Base-by-base conservation (phyloP, 371 early-diverging fungal species). In the Lichtheimia corymbifera region DNA sequence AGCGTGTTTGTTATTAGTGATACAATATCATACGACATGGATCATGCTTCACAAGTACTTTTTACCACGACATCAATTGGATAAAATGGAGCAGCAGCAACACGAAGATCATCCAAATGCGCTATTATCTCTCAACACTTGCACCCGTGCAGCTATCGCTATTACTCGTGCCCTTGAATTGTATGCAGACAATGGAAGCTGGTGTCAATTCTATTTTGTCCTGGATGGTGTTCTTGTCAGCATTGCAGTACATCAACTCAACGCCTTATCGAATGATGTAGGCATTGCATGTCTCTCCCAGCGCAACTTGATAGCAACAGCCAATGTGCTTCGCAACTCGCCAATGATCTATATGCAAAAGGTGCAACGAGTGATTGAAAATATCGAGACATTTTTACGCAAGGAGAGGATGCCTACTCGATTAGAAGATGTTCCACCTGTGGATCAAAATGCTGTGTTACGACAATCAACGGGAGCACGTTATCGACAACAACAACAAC, bases 311-410 rank as follows among this genome's bases (percentile, higher is more conserved):
- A 71, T 81, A 15, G 58, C 73, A 9, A 81, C 79, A 2, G 73
- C 73, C 35, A 55, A 67, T 52, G 66, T 81, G 5, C 56, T 81
- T 5, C 64, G 70, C 27, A 60, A 72, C 4, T 83, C 80, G 4
- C 86, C 83, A 12, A 67, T 79, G 15, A 56, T 71, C 0, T 81
- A 84, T 27, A 83, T 80, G 79, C 74, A 73, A 7, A 80, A 80
- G 60, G 70, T 86, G 49, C 65, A 70, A 54, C 71, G 63, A 64
- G 77, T 71, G 61, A 75, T 72, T 62, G 70, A 67, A 58, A 72
- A 61, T 64, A 79, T 71, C 45, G 74, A 66, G 40, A 71, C 49
- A 35, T 71, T 66, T 45, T 66, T 67, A 72, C 72, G 63, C 61
- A 73, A 58, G 68, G 64, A 63, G 66, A 62, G 25, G 6, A 60